Evolutionary conservation across 495 filamentous ascomycete species (phyloP).

Genomic region (Trichocladium antarcticum): DNA sequence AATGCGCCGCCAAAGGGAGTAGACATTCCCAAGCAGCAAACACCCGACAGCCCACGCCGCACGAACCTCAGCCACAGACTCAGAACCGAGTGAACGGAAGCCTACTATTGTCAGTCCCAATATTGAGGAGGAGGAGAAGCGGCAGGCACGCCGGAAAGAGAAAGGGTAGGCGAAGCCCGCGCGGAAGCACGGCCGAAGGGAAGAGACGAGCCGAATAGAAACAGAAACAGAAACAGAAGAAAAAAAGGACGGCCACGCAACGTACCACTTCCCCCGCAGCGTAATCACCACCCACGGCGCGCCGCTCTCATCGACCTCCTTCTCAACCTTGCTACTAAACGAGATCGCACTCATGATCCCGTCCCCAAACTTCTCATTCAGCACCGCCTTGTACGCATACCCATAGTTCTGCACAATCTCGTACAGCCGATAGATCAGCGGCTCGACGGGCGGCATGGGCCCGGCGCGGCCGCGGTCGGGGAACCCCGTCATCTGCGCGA

Average conservation of each 20-base stretch:
- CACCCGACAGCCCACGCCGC: not conserved
- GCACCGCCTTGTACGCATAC: conserved; percentile 87
- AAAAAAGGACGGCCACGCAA: conserved; percentile 10
- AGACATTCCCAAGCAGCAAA: not conserved
- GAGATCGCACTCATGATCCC: conserved; percentile 97
- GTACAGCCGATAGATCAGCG: conserved; percentile 85
- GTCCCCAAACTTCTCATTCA: conserved; percentile 99
- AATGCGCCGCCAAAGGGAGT: not conserved
- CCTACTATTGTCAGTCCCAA: conserved; percentile 31
- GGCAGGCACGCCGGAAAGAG: not conserved
- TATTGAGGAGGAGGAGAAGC: not conserved
- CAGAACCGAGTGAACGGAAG: conserved; percentile 55
- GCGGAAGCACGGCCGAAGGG: not conserved
- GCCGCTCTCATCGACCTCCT: conserved; percentile 80
- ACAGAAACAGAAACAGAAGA: not conserved
- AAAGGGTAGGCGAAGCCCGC: not conserved
- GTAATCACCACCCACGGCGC: conserved; percentile 73
- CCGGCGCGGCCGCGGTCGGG: conserved; percentile 75
- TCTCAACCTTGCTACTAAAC: conserved; percentile 89
- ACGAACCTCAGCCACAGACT: not conserved
- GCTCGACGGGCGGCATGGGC: conserved; percentile 91
- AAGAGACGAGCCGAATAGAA: not conserved
- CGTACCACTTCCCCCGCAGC: conserved; percentile 85
- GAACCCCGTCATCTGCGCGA: conserved; percentile 54
- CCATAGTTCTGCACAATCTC: conserved; percentile 99